Conservation (phyloP, 768 basidiomycete genomes). For the Lactarius trivialis region DNA sequence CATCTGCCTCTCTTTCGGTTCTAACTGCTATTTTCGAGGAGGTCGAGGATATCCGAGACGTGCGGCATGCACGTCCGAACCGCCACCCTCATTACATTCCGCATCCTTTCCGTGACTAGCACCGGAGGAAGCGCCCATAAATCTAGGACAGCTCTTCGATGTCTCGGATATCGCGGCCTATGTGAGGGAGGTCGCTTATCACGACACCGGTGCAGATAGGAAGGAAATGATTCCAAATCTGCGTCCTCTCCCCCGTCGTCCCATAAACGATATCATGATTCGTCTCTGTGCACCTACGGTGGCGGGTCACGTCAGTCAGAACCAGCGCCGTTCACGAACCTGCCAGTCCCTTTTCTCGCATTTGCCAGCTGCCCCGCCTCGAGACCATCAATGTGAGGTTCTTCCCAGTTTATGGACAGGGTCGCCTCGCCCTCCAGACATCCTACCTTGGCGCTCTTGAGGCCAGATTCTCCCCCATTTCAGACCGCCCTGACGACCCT, state of each 20-base stretch:
- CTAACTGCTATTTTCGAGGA: neutral
- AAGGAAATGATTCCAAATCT: neutral
- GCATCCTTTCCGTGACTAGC: neutral
- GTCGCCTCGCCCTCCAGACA: neutral
- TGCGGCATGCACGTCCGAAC: neutral
- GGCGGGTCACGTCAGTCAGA: neutral
- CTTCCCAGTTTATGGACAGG: neutral
- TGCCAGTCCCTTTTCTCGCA: neutral
- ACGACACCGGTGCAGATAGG: neutral
- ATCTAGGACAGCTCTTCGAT: neutral
- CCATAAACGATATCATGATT: neutral
- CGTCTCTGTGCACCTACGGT: neutral
- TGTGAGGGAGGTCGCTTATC: neutral
- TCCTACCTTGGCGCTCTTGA: neutral
- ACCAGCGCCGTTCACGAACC: neutral
- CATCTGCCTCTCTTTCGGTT: neutral
- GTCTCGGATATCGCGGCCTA: neutral
- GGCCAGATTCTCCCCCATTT: neutral
- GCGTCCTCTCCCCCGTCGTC: neutral
- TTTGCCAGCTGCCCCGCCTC: neutral
- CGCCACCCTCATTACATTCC: slow-evolving; percentile 1
- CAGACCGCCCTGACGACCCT: neutral
- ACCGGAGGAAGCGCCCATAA: neutral
- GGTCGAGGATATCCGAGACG: neutral
- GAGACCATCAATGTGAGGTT: neutral